Base-by-base conservation (phyloP, 345 rosid species). In the Syzygium jambos region DNA sequence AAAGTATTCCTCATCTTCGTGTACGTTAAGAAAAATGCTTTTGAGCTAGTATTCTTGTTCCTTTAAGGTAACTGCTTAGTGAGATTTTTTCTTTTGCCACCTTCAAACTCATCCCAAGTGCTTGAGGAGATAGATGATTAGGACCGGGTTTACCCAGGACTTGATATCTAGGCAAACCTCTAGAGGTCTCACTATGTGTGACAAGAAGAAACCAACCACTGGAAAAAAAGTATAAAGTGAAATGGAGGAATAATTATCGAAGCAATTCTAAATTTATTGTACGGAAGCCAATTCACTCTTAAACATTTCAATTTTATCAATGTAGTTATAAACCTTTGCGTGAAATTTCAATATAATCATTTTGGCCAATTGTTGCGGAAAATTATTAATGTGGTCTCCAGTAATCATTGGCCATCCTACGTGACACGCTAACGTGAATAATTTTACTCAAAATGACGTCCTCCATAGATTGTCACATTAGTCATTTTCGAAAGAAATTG, bases 351-450 rank as follows among this genome's bases (percentile, higher is more conserved):
- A 59, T 59, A 0, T 27, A 59, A 5, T 27, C 29, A 1, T 59
- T 59, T 3, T 1, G 0, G 29, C 14, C 16, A 59, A 5, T 59
- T 27, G 65, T 13, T 3, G 0, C 2, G 0, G 11, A 15, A 27
- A 59, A 27, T 59, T 59, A 12, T 3, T 25, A 59, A 11, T 5
- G 2, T 59, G 29, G 25, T 2, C 2, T 25, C 65, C 16, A 59
- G 5, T 59, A 29, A 59, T 59, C 15, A 1, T 7, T 0, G 30
- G 6, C 6, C 12, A 13, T 59, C 65, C 7, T 27, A 59, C 5
- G 7, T 25, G 65, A 29, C 65, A 59, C 4, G 16, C 1, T 59
- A n/a, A 59, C 0, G 4, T 59, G 30, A 29, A 27, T 15, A 59
- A 25, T 59, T 59, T 27, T 27, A 59, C 15, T 25, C 12, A n/a